Evolutionary conservation across 208 protist genomes (phyloP).

Genomic region (Leishmania braziliensis): DNA sequence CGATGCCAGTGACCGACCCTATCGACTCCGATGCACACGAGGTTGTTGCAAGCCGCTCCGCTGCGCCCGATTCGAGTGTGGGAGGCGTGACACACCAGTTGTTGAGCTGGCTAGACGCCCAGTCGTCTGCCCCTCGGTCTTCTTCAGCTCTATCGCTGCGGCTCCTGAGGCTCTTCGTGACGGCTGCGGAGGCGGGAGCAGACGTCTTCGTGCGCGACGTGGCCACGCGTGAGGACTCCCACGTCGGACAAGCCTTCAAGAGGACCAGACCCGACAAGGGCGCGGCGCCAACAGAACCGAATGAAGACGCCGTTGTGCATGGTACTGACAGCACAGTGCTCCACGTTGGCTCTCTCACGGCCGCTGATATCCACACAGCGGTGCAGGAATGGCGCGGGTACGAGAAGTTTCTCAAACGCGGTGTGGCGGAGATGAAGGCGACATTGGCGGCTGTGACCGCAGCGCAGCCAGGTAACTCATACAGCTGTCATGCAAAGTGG

Average conservation of each 20-base stretch:
- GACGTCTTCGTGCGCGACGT: constrained; percentile 18
- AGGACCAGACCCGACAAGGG: not conserved
- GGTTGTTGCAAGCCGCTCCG: not conserved
- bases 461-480: constrained; percentile 20
- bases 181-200: not conserved
- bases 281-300: not conserved
- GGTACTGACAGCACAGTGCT: not conserved
- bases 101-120: constrained; percentile 29
- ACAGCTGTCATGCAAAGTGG: constrained; percentile 62
- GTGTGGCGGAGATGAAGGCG: constrained; percentile 23
- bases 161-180: constrained; percentile 25
- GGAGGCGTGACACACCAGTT: constrained; percentile 14
- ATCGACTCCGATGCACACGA: constrained; percentile 9
- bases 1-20: not conserved
- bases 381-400: constrained; percentile 30
- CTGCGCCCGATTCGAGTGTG: not conserved
- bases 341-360: constrained; percentile 15
- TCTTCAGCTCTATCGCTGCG: constrained; percentile 1
- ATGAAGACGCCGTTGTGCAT: not conserved
- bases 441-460: constrained; percentile 44
- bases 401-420: constrained; percentile 30
- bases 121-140: not conserved
- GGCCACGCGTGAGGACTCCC: constrained; percentile 5
- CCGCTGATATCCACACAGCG: constrained; percentile 11
- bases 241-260: constrained; percentile 3